Base-by-base conservation (phyloP, 1,139 yeast species). In the Yamadazyma kanchanaburiensis region DNA sequence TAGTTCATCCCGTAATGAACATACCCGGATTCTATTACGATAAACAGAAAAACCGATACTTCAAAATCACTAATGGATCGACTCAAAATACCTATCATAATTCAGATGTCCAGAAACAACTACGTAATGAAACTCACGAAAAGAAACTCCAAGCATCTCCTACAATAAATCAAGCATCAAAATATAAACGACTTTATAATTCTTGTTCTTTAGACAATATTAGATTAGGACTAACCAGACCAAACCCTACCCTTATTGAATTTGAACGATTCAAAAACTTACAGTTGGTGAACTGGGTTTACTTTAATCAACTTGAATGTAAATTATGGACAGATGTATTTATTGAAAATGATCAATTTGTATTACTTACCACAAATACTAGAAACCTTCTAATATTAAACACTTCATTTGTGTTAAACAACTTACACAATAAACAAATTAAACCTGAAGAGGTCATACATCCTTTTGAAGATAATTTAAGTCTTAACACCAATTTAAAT, bases 11-110 rank as follows among this genome's bases (percentile, higher is more conserved):
- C n/a, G n/a, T n/a, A n/a, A 38, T 42, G 47, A 47, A 52, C 22
- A 51, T 71, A 21, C 78, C 78, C 4, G 78, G 78, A 3, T 70
- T 56, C 34, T 65, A 65, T 43, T 74, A 46, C 43, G 79, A 74
- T 44, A 58, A 51, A 24, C 58, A 45, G 25, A 58, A 55, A 31
- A 58, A 56, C 14, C 54, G 64, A 33, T 74, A 73, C 45, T 74
- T 74, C 51, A 68, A 64, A 32, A 55, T 70, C 10, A 48, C 52
- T 27, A 69, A 60, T 36, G 74, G 74, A 1, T 54, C 57, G 22
- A 48, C 47, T 10, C 11, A 12, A 6, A 21, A 28, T 10, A n/a
- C 28, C 21, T 48, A 34, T 28, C 70, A 62, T 35, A 67, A 66
- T 37, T 64, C 54, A 33, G 28, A 49, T 1, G 49, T 61, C 8